Percentiles rank a stretch among this genome's conserved stretches.
These are phyloP conservation scores for Clarireedia paspali DNA, from an alignment of 2,329 filamentous ascomycete genomes.

Conservation along the genomic window DNA sequence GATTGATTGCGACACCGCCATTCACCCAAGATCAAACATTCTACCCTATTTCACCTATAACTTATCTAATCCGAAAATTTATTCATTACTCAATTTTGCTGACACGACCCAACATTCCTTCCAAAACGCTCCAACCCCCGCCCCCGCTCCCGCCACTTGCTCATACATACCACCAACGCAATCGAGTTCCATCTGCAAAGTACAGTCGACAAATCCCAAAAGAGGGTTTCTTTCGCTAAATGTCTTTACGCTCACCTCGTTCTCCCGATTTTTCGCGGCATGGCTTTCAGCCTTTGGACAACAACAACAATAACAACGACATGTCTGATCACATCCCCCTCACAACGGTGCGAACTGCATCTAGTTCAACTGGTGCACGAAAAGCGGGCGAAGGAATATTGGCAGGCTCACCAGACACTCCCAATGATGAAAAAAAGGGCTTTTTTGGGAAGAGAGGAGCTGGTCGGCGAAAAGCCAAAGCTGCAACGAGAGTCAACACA, in stretches of 20 bases:
- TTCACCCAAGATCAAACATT: no score
- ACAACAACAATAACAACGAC: constrained; percentile 17
- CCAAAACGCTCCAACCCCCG: background rate
- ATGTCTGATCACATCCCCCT: constrained; percentile 43
- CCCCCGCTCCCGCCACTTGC: background rate
- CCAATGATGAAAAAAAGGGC: constrained; percentile 21
- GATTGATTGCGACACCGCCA: background rate
- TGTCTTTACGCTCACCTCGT: constrained; percentile 24
- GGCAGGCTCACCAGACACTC: constrained; percentile 8
- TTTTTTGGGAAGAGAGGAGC: constrained; percentile 14
- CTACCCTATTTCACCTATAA: no score
- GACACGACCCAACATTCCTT: background rate
- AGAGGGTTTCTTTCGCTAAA: constrained; percentile 4
- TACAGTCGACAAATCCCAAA: background rate
- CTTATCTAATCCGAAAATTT: background rate
- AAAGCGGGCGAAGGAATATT: constrained; percentile 35
- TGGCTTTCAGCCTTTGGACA: constrained; percentile 24
- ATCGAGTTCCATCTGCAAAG: background rate
- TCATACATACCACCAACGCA: background rate
- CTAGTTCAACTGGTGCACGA: constrained; percentile 47
- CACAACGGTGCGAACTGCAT: constrained; percentile 46
- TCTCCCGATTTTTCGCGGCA: constrained; percentile 21
- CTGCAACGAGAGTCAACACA: constrained; percentile 36
- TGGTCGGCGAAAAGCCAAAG: constrained; percentile 42
- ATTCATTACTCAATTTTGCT: background rate